A percentile compares a stretch with the other conserved stretches of the same genome.
phyloP scores from a whole-genome alignment of 495 filamentous ascomycete genomes.

The Aspergillus nidulans region DNA sequence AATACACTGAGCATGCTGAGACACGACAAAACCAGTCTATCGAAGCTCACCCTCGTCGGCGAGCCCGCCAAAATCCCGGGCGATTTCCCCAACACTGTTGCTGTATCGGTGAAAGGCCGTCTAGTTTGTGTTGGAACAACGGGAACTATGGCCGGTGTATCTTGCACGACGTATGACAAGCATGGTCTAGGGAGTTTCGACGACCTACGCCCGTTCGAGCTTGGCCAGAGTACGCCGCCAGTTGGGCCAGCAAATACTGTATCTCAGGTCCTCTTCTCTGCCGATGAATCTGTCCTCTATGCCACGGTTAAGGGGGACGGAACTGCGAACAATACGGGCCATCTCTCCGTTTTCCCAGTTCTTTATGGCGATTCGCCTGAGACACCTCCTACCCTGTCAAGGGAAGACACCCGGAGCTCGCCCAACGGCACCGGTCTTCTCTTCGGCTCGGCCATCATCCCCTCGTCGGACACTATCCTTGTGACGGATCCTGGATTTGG shows the following conservation, averaged over 20 bases:
- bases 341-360: conserved; percentile 1
- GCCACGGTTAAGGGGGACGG: background rate
- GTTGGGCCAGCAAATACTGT: background rate
- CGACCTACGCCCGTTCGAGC: background rate
- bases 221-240: background rate
- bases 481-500: background rate
- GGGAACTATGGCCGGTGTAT: background rate
- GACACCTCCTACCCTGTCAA: background rate
- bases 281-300: background rate
- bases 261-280: background rate
- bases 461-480: background rate
- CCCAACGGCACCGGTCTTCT: background rate
- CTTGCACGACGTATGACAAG: background rate
- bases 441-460: background rate
- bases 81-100: conserved; percentile 1
- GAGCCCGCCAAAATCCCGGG: background rate
- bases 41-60: background rate
- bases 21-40: background rate
- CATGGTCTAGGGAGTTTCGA: background rate
- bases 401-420: background rate
- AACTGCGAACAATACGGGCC: background rate
- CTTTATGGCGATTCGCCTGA: background rate
- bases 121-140: conserved; percentile 1
- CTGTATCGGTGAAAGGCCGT: background rate
- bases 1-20: background rate